These are phyloP conservation scores for Chlorella ohadii DNA, from an alignment of 139 green algal genomes.

Conservation along the genomic window DNA sequence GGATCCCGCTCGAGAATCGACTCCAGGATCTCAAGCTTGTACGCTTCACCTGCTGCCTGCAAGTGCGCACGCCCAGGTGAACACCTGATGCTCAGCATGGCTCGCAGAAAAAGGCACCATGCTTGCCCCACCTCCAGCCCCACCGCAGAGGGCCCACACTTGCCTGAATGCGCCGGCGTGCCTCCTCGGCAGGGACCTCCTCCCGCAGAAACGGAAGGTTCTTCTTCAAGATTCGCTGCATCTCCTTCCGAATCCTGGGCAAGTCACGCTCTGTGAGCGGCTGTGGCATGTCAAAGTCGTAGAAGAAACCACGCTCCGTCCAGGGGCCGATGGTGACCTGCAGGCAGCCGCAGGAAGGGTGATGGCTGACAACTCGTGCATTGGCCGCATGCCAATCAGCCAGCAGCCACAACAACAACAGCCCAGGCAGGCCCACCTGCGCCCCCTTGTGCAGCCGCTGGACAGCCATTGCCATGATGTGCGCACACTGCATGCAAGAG, in stretches of 20 bases:
- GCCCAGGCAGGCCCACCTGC: conserved; percentile 38
- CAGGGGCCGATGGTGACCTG: conserved; percentile 94
- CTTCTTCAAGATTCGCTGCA: conserved; percentile 82
- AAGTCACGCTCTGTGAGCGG: conserved; percentile 90
- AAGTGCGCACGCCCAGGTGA: background rate
- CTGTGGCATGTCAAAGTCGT: conserved; percentile 94
- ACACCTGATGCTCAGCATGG: background rate
- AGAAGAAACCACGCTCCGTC: conserved; percentile 99
- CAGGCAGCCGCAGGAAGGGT: no score
- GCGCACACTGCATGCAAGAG: conserved; percentile 79
- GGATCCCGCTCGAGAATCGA: conserved; percentile 52
- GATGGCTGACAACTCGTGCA: no score
- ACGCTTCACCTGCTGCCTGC: conserved; percentile 76
- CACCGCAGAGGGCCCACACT: no score
- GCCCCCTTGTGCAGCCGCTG: conserved; percentile 90
- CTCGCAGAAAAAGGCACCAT: no score
- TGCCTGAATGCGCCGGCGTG: conserved; percentile 79
- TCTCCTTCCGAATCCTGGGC: conserved; percentile 96
- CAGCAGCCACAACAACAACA: background rate
- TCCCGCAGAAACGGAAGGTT: conserved; percentile 87
- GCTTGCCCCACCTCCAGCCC: no score
- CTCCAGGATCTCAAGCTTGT: conserved; percentile 98
- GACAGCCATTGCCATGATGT: conserved; percentile 99
- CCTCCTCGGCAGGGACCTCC: conserved; percentile 86
- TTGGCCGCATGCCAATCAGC: background rate